Conservation (phyloP, 345 rosid genomes). For the Populus tremula region DNA sequence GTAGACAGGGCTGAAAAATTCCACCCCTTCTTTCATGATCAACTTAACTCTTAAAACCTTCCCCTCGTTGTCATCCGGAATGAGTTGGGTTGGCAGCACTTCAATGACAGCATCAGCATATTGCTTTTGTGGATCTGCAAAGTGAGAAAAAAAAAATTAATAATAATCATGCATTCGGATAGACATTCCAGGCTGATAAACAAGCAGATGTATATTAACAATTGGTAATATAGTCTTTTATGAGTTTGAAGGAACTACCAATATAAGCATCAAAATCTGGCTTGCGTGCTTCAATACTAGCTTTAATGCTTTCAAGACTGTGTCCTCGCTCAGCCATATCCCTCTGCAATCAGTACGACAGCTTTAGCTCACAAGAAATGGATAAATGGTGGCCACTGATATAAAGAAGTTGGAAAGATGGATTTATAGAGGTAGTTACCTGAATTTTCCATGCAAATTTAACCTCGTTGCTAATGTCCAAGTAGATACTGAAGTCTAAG, state of each 20-base stretch:
- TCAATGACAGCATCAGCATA: conserved; percentile 91
- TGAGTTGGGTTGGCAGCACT: conserved; percentile 82
- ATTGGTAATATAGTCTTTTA: no score
- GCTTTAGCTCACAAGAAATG: conserved; percentile 2
- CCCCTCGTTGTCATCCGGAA: conserved; percentile 90
- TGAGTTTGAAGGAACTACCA: conserved; percentile 40
- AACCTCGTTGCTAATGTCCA: conserved; percentile 96
- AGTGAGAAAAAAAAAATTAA: not conserved
- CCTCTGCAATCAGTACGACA: conserved; percentile 46
- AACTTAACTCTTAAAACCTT: conserved; percentile 84
- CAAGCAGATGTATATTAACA: no score
- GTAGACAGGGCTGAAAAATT: conserved; percentile 81
- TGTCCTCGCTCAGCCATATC: conserved; percentile 99
- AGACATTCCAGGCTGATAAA: not conserved
- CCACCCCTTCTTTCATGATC: conserved; percentile 94
- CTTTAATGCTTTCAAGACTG: conserved; percentile 96
- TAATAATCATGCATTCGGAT: not conserved
- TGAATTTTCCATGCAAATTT: conserved; percentile 93
- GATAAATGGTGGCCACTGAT: not conserved
- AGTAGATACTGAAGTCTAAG: conserved; percentile 89
- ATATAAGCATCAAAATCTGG: conserved; percentile 95
- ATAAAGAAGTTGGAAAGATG: not conserved
- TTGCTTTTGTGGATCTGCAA: conserved; percentile 93
- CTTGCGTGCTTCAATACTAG: conserved; percentile 93
- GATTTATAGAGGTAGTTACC: not conserved